These are phyloP conservation scores for Sclerotinia minor DNA, from an alignment of 2,329 filamentous ascomycete genomes.

Conservation along the genomic window DNA sequence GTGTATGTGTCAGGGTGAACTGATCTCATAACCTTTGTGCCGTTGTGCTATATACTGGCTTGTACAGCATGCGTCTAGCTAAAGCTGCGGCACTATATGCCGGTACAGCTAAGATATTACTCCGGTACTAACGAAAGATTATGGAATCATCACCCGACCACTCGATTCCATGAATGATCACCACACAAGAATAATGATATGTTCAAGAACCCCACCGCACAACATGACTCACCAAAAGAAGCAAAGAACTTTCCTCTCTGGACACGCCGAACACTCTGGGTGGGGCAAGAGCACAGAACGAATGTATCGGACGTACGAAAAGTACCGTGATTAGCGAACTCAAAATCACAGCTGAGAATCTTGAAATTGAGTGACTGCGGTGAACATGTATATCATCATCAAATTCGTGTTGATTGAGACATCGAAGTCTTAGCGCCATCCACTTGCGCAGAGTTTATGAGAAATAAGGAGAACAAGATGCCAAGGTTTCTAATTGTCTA, in stretches of 20 bases:
- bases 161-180: neutral
- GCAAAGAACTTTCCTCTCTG: neutral
- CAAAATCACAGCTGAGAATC: neutral
- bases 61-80: neutral
- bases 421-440: neutral
- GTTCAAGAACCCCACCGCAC: too few relatives aligned
- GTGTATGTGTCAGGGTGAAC: neutral
- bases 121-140: neutral
- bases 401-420: neutral
- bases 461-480: neutral
- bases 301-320: neutral
- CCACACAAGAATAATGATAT: neutral
- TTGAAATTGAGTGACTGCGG: too few relatives aligned
- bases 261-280: neutral
- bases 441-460: neutral
- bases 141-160: neutral
- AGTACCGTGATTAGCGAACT: neutral
- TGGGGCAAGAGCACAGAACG: neutral
- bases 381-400: neutral
- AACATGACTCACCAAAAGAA: neutral
- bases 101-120: neutral
- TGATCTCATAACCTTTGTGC: neutral
- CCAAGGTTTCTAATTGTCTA: neutral
- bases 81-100: too few relatives aligned
- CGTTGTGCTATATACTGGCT: neutral